Conservation (phyloP, 352 stramenopile species). For the Phytophthora melonis region DNA sequence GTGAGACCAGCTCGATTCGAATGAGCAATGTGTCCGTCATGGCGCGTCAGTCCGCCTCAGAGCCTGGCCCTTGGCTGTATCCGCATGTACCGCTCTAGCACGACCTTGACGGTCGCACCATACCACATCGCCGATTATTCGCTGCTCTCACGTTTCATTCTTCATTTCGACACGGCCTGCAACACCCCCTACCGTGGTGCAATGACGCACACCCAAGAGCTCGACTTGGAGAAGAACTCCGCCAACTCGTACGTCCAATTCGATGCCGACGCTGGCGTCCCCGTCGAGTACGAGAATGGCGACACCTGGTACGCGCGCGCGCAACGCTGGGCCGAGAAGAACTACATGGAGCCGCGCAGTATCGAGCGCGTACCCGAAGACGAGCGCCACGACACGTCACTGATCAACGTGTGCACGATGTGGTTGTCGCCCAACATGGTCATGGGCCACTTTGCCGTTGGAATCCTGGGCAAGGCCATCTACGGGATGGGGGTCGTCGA, state of each 20-base stretch:
- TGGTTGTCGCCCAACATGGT: slow-evolving; percentile 40
- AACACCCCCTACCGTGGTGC: too few species aligned
- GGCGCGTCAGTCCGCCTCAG: slow-evolving; percentile 25
- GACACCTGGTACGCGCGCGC: slow-evolving; percentile 37
- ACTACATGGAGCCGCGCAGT: slow-evolving; percentile 40
- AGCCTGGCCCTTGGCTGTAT: slow-evolving; percentile 19
- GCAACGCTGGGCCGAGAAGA: slow-evolving; percentile 36
- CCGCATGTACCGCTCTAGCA: too few species aligned
- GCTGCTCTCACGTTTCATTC: too few species aligned
- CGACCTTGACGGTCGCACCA: neutral
- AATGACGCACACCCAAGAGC: slow-evolving; percentile 32
- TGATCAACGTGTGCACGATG: slow-evolving; percentile 36
- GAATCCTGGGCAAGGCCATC: slow-evolving; percentile 27
- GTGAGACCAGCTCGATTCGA: too few species aligned
- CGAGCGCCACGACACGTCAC: slow-evolving; percentile 25
- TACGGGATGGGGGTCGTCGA: slow-evolving; percentile 24
- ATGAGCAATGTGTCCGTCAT: too few species aligned
- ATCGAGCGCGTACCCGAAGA: slow-evolving; percentile 39
- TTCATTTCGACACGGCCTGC: too few species aligned
- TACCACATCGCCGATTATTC: slow-evolving; percentile 23
- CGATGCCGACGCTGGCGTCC: slow-evolving; percentile 27
- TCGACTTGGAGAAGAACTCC: slow-evolving; percentile 30
- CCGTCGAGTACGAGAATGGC: slow-evolving; percentile 34
- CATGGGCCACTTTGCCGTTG: slow-evolving; percentile 36
- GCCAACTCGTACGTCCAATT: slow-evolving; percentile 38